Evolutionary conservation across 116 monocot genomes (phyloP).

Genomic region (Iris pallida): DNA sequence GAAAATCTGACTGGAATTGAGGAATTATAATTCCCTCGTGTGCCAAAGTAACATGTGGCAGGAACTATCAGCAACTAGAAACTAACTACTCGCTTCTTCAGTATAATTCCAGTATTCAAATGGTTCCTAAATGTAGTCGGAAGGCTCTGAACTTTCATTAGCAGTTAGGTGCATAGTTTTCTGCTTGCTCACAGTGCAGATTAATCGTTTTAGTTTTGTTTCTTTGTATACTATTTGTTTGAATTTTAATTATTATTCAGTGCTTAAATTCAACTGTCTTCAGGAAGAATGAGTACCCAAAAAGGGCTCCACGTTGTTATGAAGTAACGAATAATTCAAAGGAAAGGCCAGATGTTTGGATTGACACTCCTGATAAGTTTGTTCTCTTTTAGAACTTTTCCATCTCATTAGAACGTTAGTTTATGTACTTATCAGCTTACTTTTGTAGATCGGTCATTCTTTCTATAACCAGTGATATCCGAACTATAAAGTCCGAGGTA

Average conservation of each 20-base stretch:
- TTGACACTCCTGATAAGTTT: constrained; percentile 97
- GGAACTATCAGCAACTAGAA: no score
- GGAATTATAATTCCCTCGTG: no score
- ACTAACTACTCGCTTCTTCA: no score
- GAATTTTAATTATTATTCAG: no score
- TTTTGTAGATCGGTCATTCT: constrained; percentile 72
- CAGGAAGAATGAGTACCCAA: constrained; percentile 95
- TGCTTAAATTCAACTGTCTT: constrained; percentile 7
- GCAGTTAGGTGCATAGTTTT: background rate
- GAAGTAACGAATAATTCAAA: constrained; percentile 97
- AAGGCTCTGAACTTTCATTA: background rate
- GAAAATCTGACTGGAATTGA: no score
- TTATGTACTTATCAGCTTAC: constrained; percentile 6
- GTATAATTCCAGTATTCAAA: no score
- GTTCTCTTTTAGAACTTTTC: constrained; percentile 13
- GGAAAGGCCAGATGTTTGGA: constrained; percentile 99
- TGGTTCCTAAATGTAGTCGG: no score
- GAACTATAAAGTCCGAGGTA: constrained; percentile 98
- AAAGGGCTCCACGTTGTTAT: constrained; percentile 68
- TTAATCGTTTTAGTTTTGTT: no score
- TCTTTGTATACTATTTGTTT: no score
- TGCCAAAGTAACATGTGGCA: no score
- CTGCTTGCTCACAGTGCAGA: no score
- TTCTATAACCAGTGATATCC: constrained; percentile 91
- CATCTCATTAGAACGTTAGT: background rate